These are phyloP conservation scores for Colletotrichum sp. DNA, from an alignment of 2,329 filamentous ascomycete genomes.

Conservation along the genomic window DNA sequence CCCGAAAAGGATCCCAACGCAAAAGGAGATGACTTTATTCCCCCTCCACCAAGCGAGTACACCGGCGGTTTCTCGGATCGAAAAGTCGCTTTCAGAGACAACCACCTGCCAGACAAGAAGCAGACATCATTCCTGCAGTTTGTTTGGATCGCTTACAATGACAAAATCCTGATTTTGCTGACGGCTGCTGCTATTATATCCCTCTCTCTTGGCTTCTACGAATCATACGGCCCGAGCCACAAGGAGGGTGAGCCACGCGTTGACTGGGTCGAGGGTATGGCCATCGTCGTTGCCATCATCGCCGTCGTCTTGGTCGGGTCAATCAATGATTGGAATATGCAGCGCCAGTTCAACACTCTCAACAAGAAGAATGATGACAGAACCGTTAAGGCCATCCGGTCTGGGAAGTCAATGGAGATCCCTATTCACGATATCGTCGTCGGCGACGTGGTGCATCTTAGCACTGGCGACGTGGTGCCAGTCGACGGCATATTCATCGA, in stretches of 20 bases:
- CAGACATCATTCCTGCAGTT: conserved; percentile 61
- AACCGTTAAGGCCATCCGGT: conserved; percentile 67
- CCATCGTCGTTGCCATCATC: conserved; percentile 64
- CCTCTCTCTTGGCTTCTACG: conserved; percentile 71
- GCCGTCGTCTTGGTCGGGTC: conserved; percentile 66
- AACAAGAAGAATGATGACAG: conserved; percentile 65
- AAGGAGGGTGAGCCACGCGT: conserved; percentile 45
- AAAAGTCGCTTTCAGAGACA: conserved; percentile 63
- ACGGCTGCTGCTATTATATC: conserved; percentile 72
- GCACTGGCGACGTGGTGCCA: conserved; percentile 69
- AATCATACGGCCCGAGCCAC: conserved; percentile 57
- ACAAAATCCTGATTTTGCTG: conserved; percentile 74
- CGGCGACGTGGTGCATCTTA: conserved; percentile 69
- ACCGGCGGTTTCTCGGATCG: conserved; percentile 49
- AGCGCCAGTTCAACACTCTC: conserved; percentile 62
- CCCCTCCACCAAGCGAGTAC: conserved; percentile 7
- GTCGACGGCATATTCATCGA: conserved; percentile 69
- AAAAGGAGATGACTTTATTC: conserved; percentile 12
- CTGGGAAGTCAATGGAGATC: conserved; percentile 63
- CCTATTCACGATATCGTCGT: conserved; percentile 68
- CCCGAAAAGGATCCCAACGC: conserved; percentile 28
- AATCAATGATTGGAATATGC: conserved; percentile 67
- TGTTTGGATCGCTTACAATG: conserved; percentile 74
- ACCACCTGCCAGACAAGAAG: conserved; percentile 64
- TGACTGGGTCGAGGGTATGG: conserved; percentile 68